Evolutionary conservation across 2,329 filamentous ascomycete species (phyloP), one percentile per base, ranked within the genome.

Genomic region (Meredithiella fracta): DNA sequence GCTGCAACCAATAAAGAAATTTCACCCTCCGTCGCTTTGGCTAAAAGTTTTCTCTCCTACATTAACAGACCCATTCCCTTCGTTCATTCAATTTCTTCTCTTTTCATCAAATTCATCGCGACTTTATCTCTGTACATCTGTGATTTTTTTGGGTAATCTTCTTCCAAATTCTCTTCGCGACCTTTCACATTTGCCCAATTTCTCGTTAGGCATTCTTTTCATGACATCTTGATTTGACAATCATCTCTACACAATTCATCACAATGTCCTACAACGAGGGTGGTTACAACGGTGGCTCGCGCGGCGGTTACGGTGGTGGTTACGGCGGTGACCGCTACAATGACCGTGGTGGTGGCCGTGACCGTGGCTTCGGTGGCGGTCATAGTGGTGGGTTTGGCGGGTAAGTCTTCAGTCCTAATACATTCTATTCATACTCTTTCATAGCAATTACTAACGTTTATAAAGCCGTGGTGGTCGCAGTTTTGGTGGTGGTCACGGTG

Each of bases 181-280:
- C 53, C 49, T 56, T n/a, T 42, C 49, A 22, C 49, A 14, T 53
- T 47, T 20, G 42, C 38, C n/a, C 31, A n/a, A 22, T 20, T 44
- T 44, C 37, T 17, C 22, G 34, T 25, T 9, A 52, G 15, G 44
- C 17, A 34, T 22, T 23, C 2, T 51, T 47, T 14, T 23, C 29
- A 25, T 51, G 38, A 17, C 49, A 47, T 34, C 38, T 47, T 54
- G 22, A 17, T 22, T 40, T 44, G 40, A 37, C 31, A 23, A 25
- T 29, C 44, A 31, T 34, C 42, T 38, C 49, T 59, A 15, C 23
- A 3, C 31, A 44, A 29, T 25, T 17, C 29, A 26, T n/a, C n/a
- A 52, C n/a, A 22, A 56, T 75, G 73, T 75, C 73, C 63, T 73
- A 72, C 66, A 69, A 70, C 63, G 65, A 68, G 25, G 67, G 66